Evolutionary conservation across 2,329 filamentous ascomycete species (phyloP).

Genomic region (Colletotrichum zoysiae): DNA sequence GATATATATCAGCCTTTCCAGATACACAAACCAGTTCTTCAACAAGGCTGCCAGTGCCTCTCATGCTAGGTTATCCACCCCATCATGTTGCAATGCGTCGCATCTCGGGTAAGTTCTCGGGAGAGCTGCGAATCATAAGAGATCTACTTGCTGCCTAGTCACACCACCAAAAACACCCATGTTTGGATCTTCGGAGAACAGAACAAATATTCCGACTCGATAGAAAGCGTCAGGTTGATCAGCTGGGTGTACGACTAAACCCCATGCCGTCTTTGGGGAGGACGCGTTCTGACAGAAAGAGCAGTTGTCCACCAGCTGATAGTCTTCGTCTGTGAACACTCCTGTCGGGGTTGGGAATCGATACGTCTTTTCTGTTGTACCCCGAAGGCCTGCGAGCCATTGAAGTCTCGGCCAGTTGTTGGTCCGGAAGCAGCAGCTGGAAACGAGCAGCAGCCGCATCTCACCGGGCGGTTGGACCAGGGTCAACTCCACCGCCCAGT

Average conservation of each 20-base stretch:
- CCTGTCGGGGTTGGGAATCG: background rate
- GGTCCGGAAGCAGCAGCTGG: conserved; percentile 8
- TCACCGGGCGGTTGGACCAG: background rate
- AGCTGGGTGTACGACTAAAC: background rate
- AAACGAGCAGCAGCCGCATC: conserved; percentile 4
- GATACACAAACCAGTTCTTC: background rate
- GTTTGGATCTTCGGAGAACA: background rate
- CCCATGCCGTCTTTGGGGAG: background rate
- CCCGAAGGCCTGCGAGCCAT: background rate
- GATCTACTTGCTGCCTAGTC: background rate
- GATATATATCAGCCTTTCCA: background rate
- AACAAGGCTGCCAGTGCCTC: background rate
- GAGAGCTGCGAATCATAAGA: background rate
- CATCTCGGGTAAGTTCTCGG: background rate
- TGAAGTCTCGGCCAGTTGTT: conserved; percentile 3
- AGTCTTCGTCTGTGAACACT: background rate
- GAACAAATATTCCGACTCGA: conserved; percentile 4
- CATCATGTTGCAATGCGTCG: background rate
- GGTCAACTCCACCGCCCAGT: conserved; percentile 1
- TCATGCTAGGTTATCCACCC: background rate
- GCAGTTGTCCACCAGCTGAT: background rate
- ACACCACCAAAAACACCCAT: background rate
- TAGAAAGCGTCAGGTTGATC: background rate
- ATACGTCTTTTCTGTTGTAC: background rate
- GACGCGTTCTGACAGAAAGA: background rate